These are phyloP conservation scores for Hygrophorus russula DNA, from an alignment of 768 basidiomycete genomes.

Conservation along the genomic window DNA sequence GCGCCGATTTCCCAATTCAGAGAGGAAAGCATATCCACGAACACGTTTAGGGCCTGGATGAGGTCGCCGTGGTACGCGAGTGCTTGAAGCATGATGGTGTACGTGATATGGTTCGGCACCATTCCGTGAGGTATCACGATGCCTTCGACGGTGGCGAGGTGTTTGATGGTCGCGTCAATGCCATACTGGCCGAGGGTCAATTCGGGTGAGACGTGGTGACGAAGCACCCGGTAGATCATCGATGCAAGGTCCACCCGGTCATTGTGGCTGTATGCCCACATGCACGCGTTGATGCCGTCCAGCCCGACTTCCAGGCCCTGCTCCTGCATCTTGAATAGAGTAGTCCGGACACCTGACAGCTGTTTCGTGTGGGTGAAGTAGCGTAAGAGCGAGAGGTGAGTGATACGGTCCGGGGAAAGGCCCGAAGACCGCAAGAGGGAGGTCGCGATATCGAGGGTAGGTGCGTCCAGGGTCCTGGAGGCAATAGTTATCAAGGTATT, in stretches of 20 bases:
- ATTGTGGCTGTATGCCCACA: constrained; percentile 56
- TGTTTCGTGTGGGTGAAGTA: constrained; percentile 40
- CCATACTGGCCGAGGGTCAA: constrained; percentile 20
- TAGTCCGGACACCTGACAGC: constrained; percentile 42
- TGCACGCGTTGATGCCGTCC: constrained; percentile 57
- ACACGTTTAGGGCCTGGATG: constrained; percentile 37
- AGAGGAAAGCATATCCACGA: constrained; percentile 55
- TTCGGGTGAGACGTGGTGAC: constrained; percentile 36
- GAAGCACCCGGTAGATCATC: constrained; percentile 53
- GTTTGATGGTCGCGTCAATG: constrained; percentile 20
- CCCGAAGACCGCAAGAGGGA: constrained; percentile 43
- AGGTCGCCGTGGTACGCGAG: constrained; percentile 67
- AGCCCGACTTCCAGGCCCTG: constrained; percentile 42
- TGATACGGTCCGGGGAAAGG: constrained; percentile 46
- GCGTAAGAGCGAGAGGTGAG: constrained; percentile 47
- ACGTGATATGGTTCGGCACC: constrained; percentile 56
- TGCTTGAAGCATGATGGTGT: constrained; percentile 54
- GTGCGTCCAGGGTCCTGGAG: constrained; percentile 31
- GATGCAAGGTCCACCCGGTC: constrained; percentile 42
- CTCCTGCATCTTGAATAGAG: constrained; percentile 39
- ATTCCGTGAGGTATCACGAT: constrained; percentile 32
- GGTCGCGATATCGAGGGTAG: constrained; percentile 39
- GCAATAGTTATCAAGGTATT: constrained; percentile 60
- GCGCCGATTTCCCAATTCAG: constrained; percentile 26
- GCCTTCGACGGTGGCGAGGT: constrained; percentile 32